Evolutionary conservation across 2,329 filamentous ascomycete genomes (phyloP).

Genomic region (Bretziella fagacearum): DNA sequence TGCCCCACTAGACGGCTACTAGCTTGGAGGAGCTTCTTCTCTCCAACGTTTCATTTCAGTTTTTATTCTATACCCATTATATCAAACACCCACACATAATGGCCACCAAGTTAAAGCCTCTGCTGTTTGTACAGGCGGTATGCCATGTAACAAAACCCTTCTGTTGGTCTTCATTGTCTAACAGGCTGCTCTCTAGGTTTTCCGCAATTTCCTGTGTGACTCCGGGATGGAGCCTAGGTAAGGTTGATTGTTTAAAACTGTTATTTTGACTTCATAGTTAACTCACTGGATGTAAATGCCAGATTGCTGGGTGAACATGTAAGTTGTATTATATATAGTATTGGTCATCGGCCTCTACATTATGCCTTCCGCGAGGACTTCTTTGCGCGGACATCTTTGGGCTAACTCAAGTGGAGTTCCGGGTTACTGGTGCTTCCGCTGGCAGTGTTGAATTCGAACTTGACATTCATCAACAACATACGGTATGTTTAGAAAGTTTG

Average conservation of each 20-base stretch:
- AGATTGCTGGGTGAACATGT: conserved; percentile 29
- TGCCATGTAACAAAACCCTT: not conserved
- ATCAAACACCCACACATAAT: not conserved
- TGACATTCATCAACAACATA: conserved; percentile 57
- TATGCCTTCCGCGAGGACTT: too few species aligned
- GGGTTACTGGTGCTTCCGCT: conserved; percentile 44
- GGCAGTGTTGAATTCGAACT: conserved; percentile 63
- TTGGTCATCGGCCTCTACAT: too few species aligned
- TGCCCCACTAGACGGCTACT: too few species aligned
- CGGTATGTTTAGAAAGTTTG: conserved; percentile 31
- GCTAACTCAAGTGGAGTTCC: conserved; percentile 39
- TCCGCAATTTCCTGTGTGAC: conserved; percentile 69
- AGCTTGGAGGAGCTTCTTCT: not conserved
- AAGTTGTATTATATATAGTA: conserved; percentile 13
- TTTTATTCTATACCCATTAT: not conserved
- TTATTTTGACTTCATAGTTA: not conserved
- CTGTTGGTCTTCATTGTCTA: not conserved
- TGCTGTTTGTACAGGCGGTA: conserved; percentile 14
- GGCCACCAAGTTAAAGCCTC: not conserved
- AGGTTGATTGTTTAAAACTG: conserved; percentile 17
- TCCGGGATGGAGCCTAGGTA: conserved; percentile 83
- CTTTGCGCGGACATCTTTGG: too few species aligned
- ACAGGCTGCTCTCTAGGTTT: conserved; percentile 38
- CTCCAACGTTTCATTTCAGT: not conserved
- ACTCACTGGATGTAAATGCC: not conserved